Percentiles rank a stretch among this genome's conserved stretches.
Conservation (phyloP, 495 filamentous ascomycete species). For the Xeromyces bisporus region DNA sequence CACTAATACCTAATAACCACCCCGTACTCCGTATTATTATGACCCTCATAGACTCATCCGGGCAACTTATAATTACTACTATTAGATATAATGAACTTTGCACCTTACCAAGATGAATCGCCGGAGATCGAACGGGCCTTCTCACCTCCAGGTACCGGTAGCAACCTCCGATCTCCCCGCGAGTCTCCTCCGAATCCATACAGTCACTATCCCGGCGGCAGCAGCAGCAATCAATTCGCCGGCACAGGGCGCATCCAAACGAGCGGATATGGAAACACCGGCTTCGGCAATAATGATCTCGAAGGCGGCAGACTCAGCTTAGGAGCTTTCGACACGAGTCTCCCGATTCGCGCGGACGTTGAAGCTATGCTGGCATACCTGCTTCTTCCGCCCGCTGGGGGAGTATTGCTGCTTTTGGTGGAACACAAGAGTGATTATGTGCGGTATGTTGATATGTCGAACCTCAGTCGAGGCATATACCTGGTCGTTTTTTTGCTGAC, state of each 20-base stretch:
- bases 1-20: background rate
- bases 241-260: conserved; percentile 17
- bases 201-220: no score
- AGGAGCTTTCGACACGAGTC: conserved; percentile 59
- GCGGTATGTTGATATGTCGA: conserved; percentile 38
- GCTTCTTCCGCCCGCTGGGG: conserved; percentile 70
- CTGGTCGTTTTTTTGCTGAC: no score
- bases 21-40: no score
- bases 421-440: conserved; percentile 97
- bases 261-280: conserved; percentile 6
- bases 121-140: conserved; percentile 59
- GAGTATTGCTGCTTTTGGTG: conserved; percentile 63
- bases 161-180: conserved; percentile 23
- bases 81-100: conserved; percentile 62
- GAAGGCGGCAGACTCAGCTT: conserved; percentile 48
- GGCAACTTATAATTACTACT: no score
- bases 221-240: no score
- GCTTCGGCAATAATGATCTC: conserved; percentile 19
- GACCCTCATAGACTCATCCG: no score
- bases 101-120: conserved; percentile 80
- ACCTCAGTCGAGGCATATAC: background rate
- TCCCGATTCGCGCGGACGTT: conserved; percentile 65
- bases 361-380: conserved; percentile 89
- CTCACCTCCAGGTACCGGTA: conserved; percentile 41
- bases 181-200: conserved; percentile 14